Evolutionary conservation across 2,329 filamentous ascomycete species (phyloP), one percentile per base, ranked within the genome.

Genomic region (Stemphylium beticola): DNA sequence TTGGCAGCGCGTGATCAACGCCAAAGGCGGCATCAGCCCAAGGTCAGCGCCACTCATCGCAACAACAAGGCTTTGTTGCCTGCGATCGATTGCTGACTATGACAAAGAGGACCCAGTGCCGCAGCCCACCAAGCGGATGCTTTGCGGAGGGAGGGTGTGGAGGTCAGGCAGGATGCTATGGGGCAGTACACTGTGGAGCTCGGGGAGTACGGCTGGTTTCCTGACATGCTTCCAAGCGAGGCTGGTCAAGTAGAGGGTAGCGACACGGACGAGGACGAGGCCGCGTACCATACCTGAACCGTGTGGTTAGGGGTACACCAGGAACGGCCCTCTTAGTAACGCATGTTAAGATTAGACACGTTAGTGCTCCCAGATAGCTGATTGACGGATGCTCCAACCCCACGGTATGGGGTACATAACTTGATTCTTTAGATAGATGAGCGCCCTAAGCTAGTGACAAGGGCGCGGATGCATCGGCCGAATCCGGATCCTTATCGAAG

Each of bases 1-100:
- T 0, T 98, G 93, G 93, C 93, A 98, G 79, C 82, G 95, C 53
- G 91, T 98, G 55, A 89, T 98, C 72, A 96, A 93, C 74, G 80
- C 91, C 12, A 93, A 90, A 76, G 93, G 93, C 18, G 81, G 86
- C 55, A 96, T 98, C 63, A 96, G 92, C 39, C 90, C 90, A 7
- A 85, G 93, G 91, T 93, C 69, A 63, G 78, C 73, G 44, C 33
- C 36, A 40, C 24, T 55, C 50, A 45, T 56, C 37, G 37, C 49
- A 20, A 45, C 49, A 47, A 60, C 39, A 49, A 45, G 14, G 29
- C 46, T 54, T 60, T 49, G 53, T 59, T 57, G 51, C 46, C 44
- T 58, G 32, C 58, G 53, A 39, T 50, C 42, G 40, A 38, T 57
- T 61, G 38, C 51, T 74, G 61, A 72, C 61, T 39, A 22, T 40